Evolutionary conservation across 140 eudicot species (phyloP).

Genomic region (Senecio squalidus): DNA sequence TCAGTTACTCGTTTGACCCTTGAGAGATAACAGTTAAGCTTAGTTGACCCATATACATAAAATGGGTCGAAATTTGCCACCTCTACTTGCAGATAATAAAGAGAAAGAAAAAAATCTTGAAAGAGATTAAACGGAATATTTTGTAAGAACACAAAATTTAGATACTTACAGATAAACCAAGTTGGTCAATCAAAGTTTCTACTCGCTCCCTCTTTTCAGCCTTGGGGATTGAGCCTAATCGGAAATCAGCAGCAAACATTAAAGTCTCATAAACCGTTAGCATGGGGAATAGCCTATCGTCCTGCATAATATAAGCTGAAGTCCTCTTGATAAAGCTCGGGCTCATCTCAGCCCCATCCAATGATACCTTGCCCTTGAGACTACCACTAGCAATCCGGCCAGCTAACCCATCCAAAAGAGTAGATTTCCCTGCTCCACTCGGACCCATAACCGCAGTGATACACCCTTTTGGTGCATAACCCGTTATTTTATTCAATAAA

Average conservation of each 20-base stretch:
- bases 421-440: constrained; percentile 85
- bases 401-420: constrained; percentile 65
- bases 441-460: constrained; percentile 85
- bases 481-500: constrained; percentile 51
- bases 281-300: constrained; percentile 70
- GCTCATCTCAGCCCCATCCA: constrained; percentile 57
- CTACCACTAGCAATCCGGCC: constrained; percentile 81
- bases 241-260: constrained; percentile 76
- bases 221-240: constrained; percentile 52
- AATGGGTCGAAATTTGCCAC: neutral
- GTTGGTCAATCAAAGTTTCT: constrained; percentile 63
- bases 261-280: constrained; percentile 76
- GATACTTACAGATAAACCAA: constrained; percentile 61
- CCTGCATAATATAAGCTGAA: constrained; percentile 84
- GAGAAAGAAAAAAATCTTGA: neutral
- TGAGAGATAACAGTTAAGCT: neutral
- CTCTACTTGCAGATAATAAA: neutral
- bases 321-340: constrained; percentile 73
- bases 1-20: neutral
- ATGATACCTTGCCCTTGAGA: constrained; percentile 53
- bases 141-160: neutral
- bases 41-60: neutral
- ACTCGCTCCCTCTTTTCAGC: constrained; percentile 59
- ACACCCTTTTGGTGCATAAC: constrained; percentile 72
- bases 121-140: neutral